Conservation (phyloP, 2,329 filamentous ascomycete genomes). For the Fonsecaea erecta region DNA sequence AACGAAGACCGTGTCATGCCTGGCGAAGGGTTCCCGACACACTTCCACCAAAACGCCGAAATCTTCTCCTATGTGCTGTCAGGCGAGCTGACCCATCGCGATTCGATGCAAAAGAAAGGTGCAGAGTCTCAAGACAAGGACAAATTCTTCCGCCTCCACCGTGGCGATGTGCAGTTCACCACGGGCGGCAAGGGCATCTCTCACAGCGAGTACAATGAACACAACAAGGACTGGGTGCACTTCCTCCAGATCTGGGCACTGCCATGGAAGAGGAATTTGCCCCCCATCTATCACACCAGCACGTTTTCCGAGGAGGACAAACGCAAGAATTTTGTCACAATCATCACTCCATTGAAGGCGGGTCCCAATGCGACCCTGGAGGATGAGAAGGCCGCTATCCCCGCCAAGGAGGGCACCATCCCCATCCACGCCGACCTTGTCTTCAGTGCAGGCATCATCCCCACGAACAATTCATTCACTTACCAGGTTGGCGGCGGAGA, state of each 20-base stretch:
- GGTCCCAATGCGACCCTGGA: constrained; percentile 65
- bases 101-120: constrained; percentile 78
- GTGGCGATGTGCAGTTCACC: constrained; percentile 88
- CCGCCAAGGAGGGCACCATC: constrained; percentile 69
- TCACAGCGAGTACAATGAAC: constrained; percentile 82
- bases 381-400: constrained; percentile 68
- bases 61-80: constrained; percentile 88
- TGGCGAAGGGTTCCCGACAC: constrained; percentile 78
- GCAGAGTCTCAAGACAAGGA: constrained; percentile 63
- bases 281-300: constrained; percentile 75
- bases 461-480: constrained; percentile 66
- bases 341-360: constrained; percentile 74
- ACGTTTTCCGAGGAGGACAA: constrained; percentile 76
- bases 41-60: constrained; percentile 83
- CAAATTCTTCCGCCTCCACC: constrained; percentile 71
- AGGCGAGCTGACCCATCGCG: constrained; percentile 84
- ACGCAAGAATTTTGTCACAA: constrained; percentile 70
- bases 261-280: constrained; percentile 73
- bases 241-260: constrained; percentile 90
- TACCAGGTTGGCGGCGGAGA: constrained; percentile 69
- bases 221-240: constrained; percentile 71
- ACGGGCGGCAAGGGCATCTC: constrained; percentile 81
- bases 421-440: constrained; percentile 83
- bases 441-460: constrained; percentile 78
- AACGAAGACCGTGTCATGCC: constrained; percentile 84